Base-by-base conservation (phyloP, 257 asterid genomes). In the Nyctanthes arbortristis region DNA sequence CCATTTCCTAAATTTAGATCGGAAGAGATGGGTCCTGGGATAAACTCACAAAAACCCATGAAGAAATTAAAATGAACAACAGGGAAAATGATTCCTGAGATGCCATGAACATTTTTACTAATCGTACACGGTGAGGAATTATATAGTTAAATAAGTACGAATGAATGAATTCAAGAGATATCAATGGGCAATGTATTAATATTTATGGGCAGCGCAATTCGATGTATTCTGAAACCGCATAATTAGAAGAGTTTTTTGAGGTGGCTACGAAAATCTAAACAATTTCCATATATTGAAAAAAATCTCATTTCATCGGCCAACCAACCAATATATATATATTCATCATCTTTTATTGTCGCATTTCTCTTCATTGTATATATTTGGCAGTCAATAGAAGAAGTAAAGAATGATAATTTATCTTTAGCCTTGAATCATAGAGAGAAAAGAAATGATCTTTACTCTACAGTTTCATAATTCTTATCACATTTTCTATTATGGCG, bases 21-120 rank as follows among this genome's bases (percentile, higher is more conserved):
- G n/a, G n/a, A 45, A 16, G 10, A 45, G 5, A n/a, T 45, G 18
- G 5, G 5, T 7, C 18, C 18, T 78, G 63, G 20, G 68, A 81
- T 33, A 66, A 28, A 8, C 67, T 86, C 22, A 69, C 61, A 18
- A 34, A 63, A 28, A 45, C 35, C 58, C 34, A 70, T n/a, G 76
- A 63, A 31, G 49, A 75, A 31, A 70, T 52, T 27, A 73, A 45
- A 1, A 69, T 7, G 8, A 73, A 12, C n/a, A 39, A 66, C 30
- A 73, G 5, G 52, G 31, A 61, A 24, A 18, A 16, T 24, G 70
- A 4, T 16, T 60, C 60, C 12, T 60, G 65, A 25, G 56, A 69
- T 16, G 60, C 72, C 79, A 78, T 74, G 33, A 33, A 33, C 18
- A 13, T 61, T 3, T 4, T n/a, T 0, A 0, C 2, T 5, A 5